Percentiles rank a stretch among this genome's conserved stretches.
These are phyloP conservation scores for Syzygium jambos DNA, from an alignment of 345 rosid genomes.

Conservation along the genomic window DNA sequence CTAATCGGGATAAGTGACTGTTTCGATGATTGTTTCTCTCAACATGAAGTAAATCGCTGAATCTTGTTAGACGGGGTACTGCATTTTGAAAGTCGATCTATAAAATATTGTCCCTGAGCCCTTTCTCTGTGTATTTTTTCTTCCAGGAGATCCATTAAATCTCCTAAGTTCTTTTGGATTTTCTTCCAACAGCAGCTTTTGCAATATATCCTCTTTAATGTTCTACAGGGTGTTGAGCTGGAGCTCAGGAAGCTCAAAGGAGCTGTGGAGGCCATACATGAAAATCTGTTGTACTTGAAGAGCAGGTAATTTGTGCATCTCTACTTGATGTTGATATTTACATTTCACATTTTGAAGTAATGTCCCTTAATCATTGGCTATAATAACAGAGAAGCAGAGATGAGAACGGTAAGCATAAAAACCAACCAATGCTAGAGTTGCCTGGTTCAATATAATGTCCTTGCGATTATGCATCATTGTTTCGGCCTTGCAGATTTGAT, in stretches of 20 bases:
- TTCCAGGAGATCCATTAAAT: no score
- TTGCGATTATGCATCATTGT: constrained; percentile 51
- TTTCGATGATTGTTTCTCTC: neutral
- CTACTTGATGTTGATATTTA: neutral
- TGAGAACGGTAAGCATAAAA: constrained; percentile 62
- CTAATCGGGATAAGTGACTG: neutral
- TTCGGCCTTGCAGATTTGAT: constrained; percentile 47
- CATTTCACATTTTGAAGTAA: neutral
- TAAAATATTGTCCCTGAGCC: neutral
- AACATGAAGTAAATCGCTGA: no score
- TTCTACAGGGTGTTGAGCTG: constrained; percentile 82
- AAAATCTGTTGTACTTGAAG: constrained; percentile 48
- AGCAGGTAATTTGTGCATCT: constrained; percentile 27
- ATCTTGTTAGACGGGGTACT: no score
- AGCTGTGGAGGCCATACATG: constrained; percentile 50
- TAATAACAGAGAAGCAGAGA: constrained; percentile 53
- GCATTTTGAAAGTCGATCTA: no score
- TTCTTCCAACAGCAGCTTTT: neutral
- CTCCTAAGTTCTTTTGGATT: no score
- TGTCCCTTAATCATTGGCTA: neutral
- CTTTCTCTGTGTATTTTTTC: no score
- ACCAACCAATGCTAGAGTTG: constrained; percentile 56
- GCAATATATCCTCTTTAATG: neutral
- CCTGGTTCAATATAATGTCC: constrained; percentile 74
- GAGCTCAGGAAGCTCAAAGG: constrained; percentile 71